A percentile compares a stretch with the other conserved stretches of the same genome.
These are phyloP conservation scores for Fusarium acutatum DNA, from an alignment of 2,329 filamentous ascomycete species.

Conservation along the genomic window DNA sequence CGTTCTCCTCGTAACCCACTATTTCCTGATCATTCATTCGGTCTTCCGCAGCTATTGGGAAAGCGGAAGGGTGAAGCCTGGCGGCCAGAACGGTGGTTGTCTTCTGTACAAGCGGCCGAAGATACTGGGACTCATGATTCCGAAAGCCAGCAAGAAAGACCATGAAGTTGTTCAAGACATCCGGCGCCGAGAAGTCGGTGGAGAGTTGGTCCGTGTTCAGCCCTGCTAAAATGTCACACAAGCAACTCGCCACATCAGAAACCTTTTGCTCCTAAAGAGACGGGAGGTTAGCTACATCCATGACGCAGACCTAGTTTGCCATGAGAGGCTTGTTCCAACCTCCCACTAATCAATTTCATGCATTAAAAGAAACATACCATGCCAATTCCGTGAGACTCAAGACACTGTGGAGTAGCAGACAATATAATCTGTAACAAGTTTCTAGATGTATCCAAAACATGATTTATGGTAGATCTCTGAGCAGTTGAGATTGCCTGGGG, in stretches of 20 bases:
- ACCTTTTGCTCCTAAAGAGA: constrained; percentile 33
- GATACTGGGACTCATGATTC: constrained; percentile 30
- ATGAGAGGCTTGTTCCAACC: not conserved
- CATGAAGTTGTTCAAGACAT: constrained; percentile 30
- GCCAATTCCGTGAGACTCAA: constrained; percentile 34
- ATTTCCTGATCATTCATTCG: not conserved
- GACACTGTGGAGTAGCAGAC: constrained; percentile 2
- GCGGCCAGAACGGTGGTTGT: not conserved
- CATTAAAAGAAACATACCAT: constrained; percentile 21
- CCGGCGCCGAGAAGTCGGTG: not conserved
- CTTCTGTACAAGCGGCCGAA: constrained; percentile 15
- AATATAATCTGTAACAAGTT: constrained; percentile 22
- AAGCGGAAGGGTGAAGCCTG: not conserved
- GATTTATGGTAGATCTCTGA: not conserved
- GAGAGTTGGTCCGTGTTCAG: not conserved
- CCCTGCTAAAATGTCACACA: constrained; percentile 29
- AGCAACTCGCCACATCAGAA: constrained; percentile 29
- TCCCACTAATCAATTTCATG: not conserved
- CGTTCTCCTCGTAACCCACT: not conserved
- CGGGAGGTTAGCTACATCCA: not conserved
- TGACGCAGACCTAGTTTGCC: not conserved
- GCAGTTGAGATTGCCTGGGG: not conserved
- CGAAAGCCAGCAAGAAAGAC: constrained; percentile 29
- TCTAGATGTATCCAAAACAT: constrained; percentile 18
- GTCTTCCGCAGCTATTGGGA: not conserved